phyloP scores from a whole-genome alignment of 768 basidiomycete genomes.

The Rhodotorula kratochvilovae region DNA sequence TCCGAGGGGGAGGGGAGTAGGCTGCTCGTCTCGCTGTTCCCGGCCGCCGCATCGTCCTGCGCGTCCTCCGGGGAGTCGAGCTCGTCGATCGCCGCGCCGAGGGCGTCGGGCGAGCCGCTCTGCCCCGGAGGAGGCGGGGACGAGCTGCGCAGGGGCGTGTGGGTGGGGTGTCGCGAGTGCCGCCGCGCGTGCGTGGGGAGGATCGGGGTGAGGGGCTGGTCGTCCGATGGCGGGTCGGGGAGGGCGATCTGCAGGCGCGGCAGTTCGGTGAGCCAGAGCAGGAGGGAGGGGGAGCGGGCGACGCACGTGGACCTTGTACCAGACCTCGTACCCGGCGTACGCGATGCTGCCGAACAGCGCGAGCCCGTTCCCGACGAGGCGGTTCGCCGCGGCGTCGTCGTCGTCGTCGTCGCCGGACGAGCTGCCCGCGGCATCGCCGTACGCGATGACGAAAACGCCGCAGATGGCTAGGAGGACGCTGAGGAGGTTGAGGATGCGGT shows the following conservation, averaged over 20 bases:
- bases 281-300: neutral
- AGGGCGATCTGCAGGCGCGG: neutral
- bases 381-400: constrained; percentile 19
- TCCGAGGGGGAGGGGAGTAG: neutral
- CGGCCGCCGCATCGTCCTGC: neutral
- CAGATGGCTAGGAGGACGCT: constrained; percentile 75
- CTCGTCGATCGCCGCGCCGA: neutral
- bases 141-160: neutral
- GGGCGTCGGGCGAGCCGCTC: neutral
- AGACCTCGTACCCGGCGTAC: constrained; percentile 41
- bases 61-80: neutral
- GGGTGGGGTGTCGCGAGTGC: neutral
- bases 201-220: constrained; percentile 2
- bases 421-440: constrained; percentile 52
- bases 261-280: rapidly evolving
- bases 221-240: neutral
- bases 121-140: neutral
- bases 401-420: constrained; percentile 18
- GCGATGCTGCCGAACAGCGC: constrained; percentile 30
- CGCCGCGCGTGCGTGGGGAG: neutral
- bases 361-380: constrained; percentile 33
- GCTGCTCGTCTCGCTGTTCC: neutral
- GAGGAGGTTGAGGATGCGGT: constrained; percentile 59
- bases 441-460: constrained; percentile 75
- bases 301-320: constrained; percentile 39